Conservation (phyloP, 192 early-diverging fungal genomes). For the Chytriomyces sp. region DNA sequence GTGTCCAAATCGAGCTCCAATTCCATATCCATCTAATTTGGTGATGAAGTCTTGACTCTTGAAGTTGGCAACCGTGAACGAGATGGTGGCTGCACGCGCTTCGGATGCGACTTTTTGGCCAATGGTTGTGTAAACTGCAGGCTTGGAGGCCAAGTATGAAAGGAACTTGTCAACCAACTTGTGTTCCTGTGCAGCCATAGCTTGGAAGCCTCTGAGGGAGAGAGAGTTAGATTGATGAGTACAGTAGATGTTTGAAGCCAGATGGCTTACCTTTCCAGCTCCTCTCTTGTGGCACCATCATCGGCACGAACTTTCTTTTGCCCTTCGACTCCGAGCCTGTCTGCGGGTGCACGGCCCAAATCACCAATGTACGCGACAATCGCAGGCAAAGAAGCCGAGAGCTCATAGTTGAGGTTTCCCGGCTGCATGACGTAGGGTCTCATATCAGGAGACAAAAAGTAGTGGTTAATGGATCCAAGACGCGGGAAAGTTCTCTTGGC, state of each 20-base stretch:
- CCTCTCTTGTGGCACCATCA: background rate
- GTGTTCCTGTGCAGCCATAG: background rate
- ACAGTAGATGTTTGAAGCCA: no score
- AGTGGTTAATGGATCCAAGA: slow-evolving; percentile 10
- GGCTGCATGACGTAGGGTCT: slow-evolving; percentile 32
- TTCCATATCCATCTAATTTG: slow-evolving; percentile 10
- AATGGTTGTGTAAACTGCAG: slow-evolving; percentile 1
- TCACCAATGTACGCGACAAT: slow-evolving; percentile 25
- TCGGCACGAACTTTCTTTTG: background rate
- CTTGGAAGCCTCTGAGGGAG: background rate
- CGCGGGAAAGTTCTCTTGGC: background rate
- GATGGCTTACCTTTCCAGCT: background rate
- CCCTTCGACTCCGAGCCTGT: background rate
- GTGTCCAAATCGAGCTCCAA: slow-evolving; percentile 27
- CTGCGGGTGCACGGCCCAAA: background rate
- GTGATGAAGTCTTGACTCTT: slow-evolving; percentile 27
- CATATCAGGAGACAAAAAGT: slow-evolving; percentile 2
- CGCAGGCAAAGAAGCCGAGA: slow-evolving; percentile 21
- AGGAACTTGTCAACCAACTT: background rate
- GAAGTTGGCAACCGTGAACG: background rate
- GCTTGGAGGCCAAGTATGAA: slow-evolving; percentile 8
- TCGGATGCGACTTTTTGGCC: background rate
- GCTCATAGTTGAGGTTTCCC: slow-evolving; percentile 38
- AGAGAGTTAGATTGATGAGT: no score
- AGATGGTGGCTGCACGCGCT: slow-evolving; percentile 6